A percentile compares a stretch with the other conserved stretches of the same genome.
Conservation (phyloP, 1,139 yeast genomes). For the Lodderomyces orthopsilosis region DNA sequence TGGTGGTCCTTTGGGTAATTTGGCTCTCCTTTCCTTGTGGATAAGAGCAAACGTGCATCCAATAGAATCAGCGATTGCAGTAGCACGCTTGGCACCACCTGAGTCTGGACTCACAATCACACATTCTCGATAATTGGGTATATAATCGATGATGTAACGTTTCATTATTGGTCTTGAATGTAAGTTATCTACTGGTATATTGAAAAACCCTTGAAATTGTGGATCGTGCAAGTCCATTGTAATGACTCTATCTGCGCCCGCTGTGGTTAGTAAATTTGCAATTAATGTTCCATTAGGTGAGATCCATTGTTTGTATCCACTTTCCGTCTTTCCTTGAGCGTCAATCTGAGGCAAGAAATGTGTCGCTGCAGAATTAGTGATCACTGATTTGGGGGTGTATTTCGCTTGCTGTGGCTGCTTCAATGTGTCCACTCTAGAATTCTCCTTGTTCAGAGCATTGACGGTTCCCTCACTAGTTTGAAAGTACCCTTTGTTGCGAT, state of each 20-base stretch:
- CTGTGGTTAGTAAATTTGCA: conserved; percentile 83
- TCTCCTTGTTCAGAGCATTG: conserved; percentile 10
- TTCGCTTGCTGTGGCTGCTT: conserved; percentile 11
- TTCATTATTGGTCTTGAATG: conserved; percentile 82
- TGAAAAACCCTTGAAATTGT: conserved; percentile 91
- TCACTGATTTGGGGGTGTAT: conserved; percentile 27
- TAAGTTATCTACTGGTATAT: conserved; percentile 87
- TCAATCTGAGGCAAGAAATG: conserved; percentile 32
- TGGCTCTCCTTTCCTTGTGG: conserved; percentile 86
- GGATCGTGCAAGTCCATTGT: conserved; percentile 98
- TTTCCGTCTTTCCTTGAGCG: conserved; percentile 40
- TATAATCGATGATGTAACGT: conserved; percentile 69
- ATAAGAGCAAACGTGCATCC: conserved; percentile 91
- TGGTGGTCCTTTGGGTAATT: conserved; percentile 33
- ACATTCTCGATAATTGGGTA: conserved; percentile 73
- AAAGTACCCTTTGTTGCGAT: conserved; percentile 11
- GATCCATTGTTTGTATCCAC: conserved; percentile 91
- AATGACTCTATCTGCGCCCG: conserved; percentile 95
- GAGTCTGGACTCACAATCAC: conserved; percentile 95
- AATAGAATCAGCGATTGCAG: conserved; percentile 86
- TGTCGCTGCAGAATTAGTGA: conserved; percentile 27
- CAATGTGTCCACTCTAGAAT: conserved; percentile 16
- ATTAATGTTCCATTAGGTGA: conserved; percentile 93
- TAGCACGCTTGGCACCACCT: conserved; percentile 97
- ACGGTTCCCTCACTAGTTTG: background rate